Evolutionary conservation across 805 yeast genomes (phyloP), one percentile per base, ranked within the genome.

Genomic region (Cyberlindnera mycetangii): DNA sequence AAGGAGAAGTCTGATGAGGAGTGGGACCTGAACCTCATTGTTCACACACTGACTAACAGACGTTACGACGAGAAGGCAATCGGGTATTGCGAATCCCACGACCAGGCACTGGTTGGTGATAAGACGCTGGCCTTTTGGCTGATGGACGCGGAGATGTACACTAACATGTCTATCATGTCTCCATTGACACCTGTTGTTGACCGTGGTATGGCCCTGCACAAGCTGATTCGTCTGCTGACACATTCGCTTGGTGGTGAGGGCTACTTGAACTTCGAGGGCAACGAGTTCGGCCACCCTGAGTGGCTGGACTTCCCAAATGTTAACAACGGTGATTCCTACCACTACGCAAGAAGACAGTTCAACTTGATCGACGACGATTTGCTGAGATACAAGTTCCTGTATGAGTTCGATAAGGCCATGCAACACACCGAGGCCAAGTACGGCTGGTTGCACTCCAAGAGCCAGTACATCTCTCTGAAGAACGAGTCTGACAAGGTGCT

Each of bases 221-320:
- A 92, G 64, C 66, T 93, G 79, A 93, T 92, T 50, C 76, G 99
- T 52, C 72, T 93, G 44, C 56, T 90, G 18, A 92, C 98, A 1
- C 90, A 88, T 56, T 71, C 90, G 1, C 71, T 92, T n/a, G 98
- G 98, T 37, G 99, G 99, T 45, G 98, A 92, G 66, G 97, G 96
- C 0, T 92, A 92, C 61, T 76, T 92, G 61, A 92, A 90, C 63
- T 92, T 92, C 63, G 97, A 92, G 71, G 98, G 99, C 46, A 92
- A 92, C 60, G 99, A 92, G 67, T 92, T 93, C 69, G 99, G 99
- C 15, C 99, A 92, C 59, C 99, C 98, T 3, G 99, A 92, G 64
- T 92, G 99, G 99, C 76, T 93, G 41, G 99, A 92, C 66, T 93
- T 92, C 74, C 98, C 99, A 12, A 81, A 97, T 58, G 83, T 53